A percentile compares a stretch with the other conserved stretches of the same genome.
Conservation (phyloP, 2,329 filamentous ascomycete species). For the Fusarium zealandicum region DNA sequence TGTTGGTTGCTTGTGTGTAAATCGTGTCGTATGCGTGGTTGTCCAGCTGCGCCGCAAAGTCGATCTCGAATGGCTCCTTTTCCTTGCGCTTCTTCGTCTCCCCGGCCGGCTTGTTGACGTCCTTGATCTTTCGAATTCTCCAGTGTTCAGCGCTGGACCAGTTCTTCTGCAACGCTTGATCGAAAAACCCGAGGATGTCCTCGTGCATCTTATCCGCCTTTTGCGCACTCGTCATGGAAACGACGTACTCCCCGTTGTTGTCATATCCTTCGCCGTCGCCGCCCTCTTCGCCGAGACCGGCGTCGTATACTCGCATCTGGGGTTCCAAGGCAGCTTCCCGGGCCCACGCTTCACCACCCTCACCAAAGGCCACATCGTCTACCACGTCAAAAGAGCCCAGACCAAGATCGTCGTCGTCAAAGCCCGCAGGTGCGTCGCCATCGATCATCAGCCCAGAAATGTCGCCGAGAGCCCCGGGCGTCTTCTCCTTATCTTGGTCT, state of each 20-base stretch:
- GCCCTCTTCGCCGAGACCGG: constrained; percentile 65
- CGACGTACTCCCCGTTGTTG: constrained; percentile 75
- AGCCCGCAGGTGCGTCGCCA: constrained; percentile 82
- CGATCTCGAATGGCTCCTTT: constrained; percentile 94
- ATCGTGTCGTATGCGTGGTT: constrained; percentile 75
- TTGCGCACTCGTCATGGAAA: constrained; percentile 75
- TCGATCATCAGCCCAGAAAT: constrained; percentile 85
- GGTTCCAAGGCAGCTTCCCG: constrained; percentile 86
- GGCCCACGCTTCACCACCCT: constrained; percentile 96
- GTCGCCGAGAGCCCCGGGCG: constrained; percentile 63
- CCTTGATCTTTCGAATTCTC: constrained; percentile 94
- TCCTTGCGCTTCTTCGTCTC: constrained; percentile 79
- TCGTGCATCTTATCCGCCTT: constrained; percentile 79
- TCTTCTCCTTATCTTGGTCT: constrained; percentile 69
- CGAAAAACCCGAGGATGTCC: constrained; percentile 97
- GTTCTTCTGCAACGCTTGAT: constrained; percentile 94
- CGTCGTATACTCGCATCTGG: constrained; percentile 81
- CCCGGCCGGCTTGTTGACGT: constrained; percentile 69
- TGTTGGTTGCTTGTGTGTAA: constrained; percentile 81
- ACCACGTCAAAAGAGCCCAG: constrained; percentile 76
- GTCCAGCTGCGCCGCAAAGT: constrained; percentile 81
- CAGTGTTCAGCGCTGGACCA: constrained; percentile 99
- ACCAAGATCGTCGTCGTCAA: constrained; percentile 73
- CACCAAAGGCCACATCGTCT: constrained; percentile 84
- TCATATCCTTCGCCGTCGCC: constrained; percentile 48